A percentile compares a stretch with the other conserved stretches of the same genome.
These are phyloP conservation scores for Xylariaceae sp. DNA, from an alignment of 2,329 filamentous ascomycete genomes.

Conservation along the genomic window DNA sequence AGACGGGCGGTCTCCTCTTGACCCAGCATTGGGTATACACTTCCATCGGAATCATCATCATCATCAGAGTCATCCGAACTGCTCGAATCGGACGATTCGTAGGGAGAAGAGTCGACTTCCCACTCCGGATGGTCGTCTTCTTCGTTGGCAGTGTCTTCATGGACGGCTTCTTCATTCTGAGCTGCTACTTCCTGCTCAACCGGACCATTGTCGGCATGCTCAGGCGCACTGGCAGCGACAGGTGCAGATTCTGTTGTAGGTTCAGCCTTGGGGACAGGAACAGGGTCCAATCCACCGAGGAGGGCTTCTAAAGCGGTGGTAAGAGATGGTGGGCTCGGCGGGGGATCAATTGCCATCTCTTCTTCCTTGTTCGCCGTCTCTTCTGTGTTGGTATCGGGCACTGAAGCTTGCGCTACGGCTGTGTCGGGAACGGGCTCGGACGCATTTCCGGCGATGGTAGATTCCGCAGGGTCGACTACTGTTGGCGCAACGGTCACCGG, in stretches of 20 bases:
- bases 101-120: slow-evolving; percentile 75
- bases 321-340: slow-evolving; percentile 32
- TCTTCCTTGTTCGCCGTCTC: background rate
- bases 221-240: slow-evolving; percentile 1
- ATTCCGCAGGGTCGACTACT: too few species aligned
- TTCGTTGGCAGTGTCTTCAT: background rate
- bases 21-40: slow-evolving; percentile 62
- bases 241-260: slow-evolving; percentile 4
- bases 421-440: slow-evolving; percentile 3
- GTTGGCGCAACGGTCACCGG: background rate
- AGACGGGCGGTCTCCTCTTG: slow-evolving; percentile 79
- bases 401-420: background rate
- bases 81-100: slow-evolving; percentile 57
- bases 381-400: background rate
- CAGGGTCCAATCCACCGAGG: slow-evolving; percentile 29
- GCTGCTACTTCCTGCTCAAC: background rate
- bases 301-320: slow-evolving; percentile 32
- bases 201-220: background rate
- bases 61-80: slow-evolving; percentile 56
- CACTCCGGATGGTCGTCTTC: slow-evolving; percentile 61
- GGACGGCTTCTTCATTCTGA: background rate
- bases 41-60: slow-evolving; percentile 42
- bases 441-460: background rate
- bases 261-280: slow-evolving; percentile 14
- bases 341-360: slow-evolving; percentile 19